Base-by-base conservation (phyloP, 202 grass and related monocot genomes). In the Dendrocalamus latiflorus region DNA sequence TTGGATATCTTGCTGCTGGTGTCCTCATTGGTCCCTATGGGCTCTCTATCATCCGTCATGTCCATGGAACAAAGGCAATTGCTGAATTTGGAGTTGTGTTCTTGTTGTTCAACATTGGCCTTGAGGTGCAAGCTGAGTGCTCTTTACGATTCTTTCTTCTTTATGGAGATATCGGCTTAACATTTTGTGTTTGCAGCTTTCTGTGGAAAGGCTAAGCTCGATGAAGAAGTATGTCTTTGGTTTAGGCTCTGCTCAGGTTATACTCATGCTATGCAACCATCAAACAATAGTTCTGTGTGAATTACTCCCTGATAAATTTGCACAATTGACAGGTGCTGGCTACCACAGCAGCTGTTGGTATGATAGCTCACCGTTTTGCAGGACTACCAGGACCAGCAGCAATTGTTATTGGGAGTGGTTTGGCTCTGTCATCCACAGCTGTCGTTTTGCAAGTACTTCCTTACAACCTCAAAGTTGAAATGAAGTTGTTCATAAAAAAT, bases 161-260 rank as follows among this genome's bases (percentile, higher is more conserved):
- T 55, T 64, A 38, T 48, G 49, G 33, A 71, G 6, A 60, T 75
- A 91, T 71, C 64, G 64, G 61, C 70, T 84, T 86, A 53, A 73
- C 57, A 76, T 77, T 81, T 85, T 59, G 9, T 70, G 36, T 74
- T 81, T 90, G 48, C 89, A 98, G 89, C 93, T 98, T 85, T 98
- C 91, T n/a, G 96, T 95, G 41, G 96, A 98, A 95, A 93, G 96
- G 72, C 84, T 98, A 74, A 98, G 96, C 83, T 98, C 96, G 4
- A 98, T 98, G 96, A 98, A 98, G 89, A 98, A 98, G 85, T 98
- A 98, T 84, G 96, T 98, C 59, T 98, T 98, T 28, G 96, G 96
- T 5, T 83, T 98, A 85, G 91, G 96, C 21, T 90, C 96, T 89
- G 93, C 96, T 93, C 93, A 95, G 96, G 92, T 94, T 78, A 79